A percentile compares a stretch with the other conserved stretches of the same genome.
phyloP scores from a whole-genome alignment of 208 protist genomes.

The Trypanosoma caninum region DNA sequence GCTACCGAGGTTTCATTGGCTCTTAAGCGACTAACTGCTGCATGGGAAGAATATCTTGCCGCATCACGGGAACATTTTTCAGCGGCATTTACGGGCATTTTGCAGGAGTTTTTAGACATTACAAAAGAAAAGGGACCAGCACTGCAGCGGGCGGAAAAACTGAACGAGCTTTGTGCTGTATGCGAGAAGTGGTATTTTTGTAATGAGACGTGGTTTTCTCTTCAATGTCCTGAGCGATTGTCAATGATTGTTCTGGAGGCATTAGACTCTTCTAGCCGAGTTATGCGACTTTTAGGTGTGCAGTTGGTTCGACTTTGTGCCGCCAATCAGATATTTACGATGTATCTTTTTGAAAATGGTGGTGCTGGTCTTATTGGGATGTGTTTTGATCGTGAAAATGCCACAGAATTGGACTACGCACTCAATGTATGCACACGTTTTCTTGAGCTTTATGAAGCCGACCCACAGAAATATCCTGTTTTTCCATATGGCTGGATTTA shows the following conservation, averaged over 20 bases:
- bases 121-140: neutral
- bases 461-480: conserved; percentile 43
- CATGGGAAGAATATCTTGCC: conserved; percentile 30
- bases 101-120: conserved; percentile 14
- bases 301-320: conserved; percentile 51
- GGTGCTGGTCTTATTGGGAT: conserved; percentile 52
- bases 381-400: conserved; percentile 70
- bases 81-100: conserved; percentile 8
- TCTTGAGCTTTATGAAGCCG: conserved; percentile 38
- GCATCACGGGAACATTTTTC: conserved; percentile 20
- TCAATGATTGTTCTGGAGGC: conserved; percentile 35
- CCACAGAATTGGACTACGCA: conserved; percentile 59
- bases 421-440: conserved; percentile 58
- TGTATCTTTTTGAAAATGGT: conserved; percentile 22
- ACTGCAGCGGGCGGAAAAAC: conserved; percentile 45
- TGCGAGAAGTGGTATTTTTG: conserved; percentile 66
- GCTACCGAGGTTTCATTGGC: neutral
- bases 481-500: conserved; percentile 84
- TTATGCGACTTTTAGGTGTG: conserved; percentile 78
- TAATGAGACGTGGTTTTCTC: conserved; percentile 55
- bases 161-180: conserved; percentile 74
- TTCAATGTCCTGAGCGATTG: conserved; percentile 42
- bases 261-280: conserved; percentile 65
- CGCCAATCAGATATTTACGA: conserved; percentile 46
- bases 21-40: conserved; percentile 4